phyloP scores from a whole-genome alignment of 768 basidiomycete species.

The Suillus alpinus region DNA sequence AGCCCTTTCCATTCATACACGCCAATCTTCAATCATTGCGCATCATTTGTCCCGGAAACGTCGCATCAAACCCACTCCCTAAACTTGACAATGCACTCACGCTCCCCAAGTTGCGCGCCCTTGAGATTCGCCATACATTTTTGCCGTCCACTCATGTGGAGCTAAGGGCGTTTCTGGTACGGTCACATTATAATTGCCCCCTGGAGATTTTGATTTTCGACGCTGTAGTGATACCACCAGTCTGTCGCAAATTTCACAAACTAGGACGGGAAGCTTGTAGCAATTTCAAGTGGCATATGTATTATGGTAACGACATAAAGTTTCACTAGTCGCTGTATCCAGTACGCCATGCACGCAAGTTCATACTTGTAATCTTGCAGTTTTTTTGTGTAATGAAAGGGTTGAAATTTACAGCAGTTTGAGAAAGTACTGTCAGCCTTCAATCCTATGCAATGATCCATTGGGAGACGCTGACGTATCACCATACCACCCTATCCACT shows the following conservation, averaged over 20 bases:
- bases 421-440: too few relatives aligned
- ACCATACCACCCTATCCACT: neutral
- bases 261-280: too few relatives aligned
- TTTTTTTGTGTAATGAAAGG: too few relatives aligned
- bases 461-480: neutral
- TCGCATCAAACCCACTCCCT: neutral
- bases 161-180: neutral
- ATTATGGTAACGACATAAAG: too few relatives aligned
- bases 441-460: neutral
- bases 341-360: too few relatives aligned
- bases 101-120: neutral
- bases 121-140: neutral
- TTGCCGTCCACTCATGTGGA: neutral
- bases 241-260: too few relatives aligned
- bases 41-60: neutral
- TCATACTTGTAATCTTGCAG: too few relatives aligned
- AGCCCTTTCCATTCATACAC: neutral
- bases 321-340: too few relatives aligned
- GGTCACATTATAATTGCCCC: neutral
- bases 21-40: neutral
- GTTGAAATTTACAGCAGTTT: too few relatives aligned
- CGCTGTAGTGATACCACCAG: neutral
- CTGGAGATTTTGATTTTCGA: neutral
- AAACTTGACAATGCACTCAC: neutral
- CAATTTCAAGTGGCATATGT: too few relatives aligned